Base-by-base conservation (phyloP, 2,329 filamentous ascomycete species). In the Botrytis paeoniae region DNA sequence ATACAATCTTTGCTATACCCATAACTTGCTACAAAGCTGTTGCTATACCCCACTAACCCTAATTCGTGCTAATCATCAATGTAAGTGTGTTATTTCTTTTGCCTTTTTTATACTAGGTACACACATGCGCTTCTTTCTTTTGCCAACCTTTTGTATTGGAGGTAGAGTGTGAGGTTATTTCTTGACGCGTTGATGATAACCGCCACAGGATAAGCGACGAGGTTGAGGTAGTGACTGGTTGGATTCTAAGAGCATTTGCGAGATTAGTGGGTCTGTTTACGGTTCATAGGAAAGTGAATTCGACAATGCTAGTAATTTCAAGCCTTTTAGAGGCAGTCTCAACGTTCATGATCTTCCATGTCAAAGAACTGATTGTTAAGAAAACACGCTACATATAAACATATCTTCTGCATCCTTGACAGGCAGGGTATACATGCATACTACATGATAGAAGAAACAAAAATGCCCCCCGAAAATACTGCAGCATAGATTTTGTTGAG, bases 1-100 rank as follows among this genome's bases (percentile, higher is more conserved):
- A 32, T 16, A 39, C 9, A 37, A n/a, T 4, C 2, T 14, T 29
- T 68, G 45, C 43, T 48, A 35, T 65, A 32, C 41, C 62, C 57
- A 32, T 59, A 59, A 59, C 29, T 59, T 59, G 57, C 35, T 62
- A 39, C 22, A 62, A 10, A 22, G 29, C 41, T 18, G 5, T 64
- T 64, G 25, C 61, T 45, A 45, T 45, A 64, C 39, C 41, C 29
- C 9, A 64, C 61, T 43, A 43, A 63, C 61, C 61, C 6, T 63
- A 20, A n/a, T 54, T 5, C 0, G 32, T 51, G 25, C 16, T 35
- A 29, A 29, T 4, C 16, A 25, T 18, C 29, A 41, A 41, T 69
- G 48, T 41, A 69, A 57, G 48, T 57, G 20, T 69, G n/a, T 69
- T 25, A 69, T 69, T 43, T 69, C 48, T 57, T 57, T 43, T 69